phyloP scores from a whole-genome alignment of 1,139 yeast species.

The Geotrichum fermentans region DNA sequence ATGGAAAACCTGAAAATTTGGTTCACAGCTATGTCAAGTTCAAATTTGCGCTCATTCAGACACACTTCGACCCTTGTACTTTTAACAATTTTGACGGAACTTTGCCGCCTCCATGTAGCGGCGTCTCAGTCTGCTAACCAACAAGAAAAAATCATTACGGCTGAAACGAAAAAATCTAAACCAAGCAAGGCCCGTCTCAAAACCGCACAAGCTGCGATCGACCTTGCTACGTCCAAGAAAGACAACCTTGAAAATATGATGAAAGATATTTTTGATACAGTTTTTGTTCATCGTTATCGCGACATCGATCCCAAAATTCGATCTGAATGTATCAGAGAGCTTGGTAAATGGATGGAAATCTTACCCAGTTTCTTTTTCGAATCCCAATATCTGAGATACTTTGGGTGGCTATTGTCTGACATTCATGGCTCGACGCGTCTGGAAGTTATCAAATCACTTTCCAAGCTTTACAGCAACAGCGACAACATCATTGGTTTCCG shows the following conservation, averaged over 20 bases:
- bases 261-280: slow-evolving; percentile 60
- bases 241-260: slow-evolving; percentile 52
- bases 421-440: slow-evolving; percentile 54
- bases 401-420: slow-evolving; percentile 83
- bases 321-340: slow-evolving; percentile 56
- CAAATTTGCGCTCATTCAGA: slow-evolving; percentile 67
- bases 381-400: slow-evolving; percentile 63
- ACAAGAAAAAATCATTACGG: slow-evolving; percentile 34
- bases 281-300: slow-evolving; percentile 72
- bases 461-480: slow-evolving; percentile 45
- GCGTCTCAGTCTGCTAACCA: slow-evolving; percentile 20
- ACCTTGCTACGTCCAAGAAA: slow-evolving; percentile 49
- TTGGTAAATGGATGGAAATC: slow-evolving; percentile 64
- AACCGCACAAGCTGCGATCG: slow-evolving; percentile 46
- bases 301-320: slow-evolving; percentile 74
- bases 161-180: slow-evolving; percentile 36
- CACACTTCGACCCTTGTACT: slow-evolving; percentile 59
- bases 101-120: slow-evolving; percentile 41
- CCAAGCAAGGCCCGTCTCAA: slow-evolving; percentile 40
- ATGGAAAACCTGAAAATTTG: slow-evolving; percentile 64
- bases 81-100: slow-evolving; percentile 53
- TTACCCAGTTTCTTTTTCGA: slow-evolving; percentile 70
- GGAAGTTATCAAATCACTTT: slow-evolving; percentile 58
- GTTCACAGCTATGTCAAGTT: slow-evolving; percentile 68
- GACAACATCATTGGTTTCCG: slow-evolving; percentile 47